Evolutionary conservation across 371 early-diverging fungal species (phyloP), one percentile per base, ranked within the genome.

Genomic region (Mucor mucedo): DNA sequence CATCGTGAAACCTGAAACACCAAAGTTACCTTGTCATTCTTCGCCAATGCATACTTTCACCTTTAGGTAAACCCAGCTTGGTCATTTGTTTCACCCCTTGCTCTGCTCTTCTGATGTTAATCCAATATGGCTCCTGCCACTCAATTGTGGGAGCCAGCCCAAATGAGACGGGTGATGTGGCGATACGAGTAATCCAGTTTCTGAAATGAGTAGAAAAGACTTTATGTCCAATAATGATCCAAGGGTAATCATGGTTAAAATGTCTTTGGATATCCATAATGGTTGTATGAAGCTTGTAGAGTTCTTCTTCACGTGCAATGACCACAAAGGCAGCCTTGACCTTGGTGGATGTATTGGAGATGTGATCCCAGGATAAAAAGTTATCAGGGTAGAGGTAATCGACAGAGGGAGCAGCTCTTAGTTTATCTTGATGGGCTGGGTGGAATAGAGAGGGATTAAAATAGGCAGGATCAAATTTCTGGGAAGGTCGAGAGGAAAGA

Each of bases 221-320:
- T 21, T 69, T 62, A 21, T 77, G 75, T 2, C 71, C 65, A 14
- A 79, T 52, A 9, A 79, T 73, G 13, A 79, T 41, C 72, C 75
- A 79, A 5, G 80, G 80, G 38, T 79, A 79, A 6, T 65, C 64
- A 28, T 69, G n/a, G 45, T 79, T 77, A 58, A 77, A 77, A 5
- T 66, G 68, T 9, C 63, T 61, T 56, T 79, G 73, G 29, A 79
- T 30, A 35, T 69, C 67, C 2, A 60, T 11, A 70, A 79, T 77
- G 9, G 77, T 77, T 4, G 21, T 41, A n/a, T 69, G 57, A 28
- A 79, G 21, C 1, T 38, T 53, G 41, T 58, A 54, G 10, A 77
- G 4, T 7, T 75, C 76, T 7, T 59, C 52, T 56, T 78, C 76
- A 7, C 60, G 63, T 13, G 53, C 72, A 8, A 75, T 8, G 5